Evolutionary conservation across 108 stramenopile genomes (phyloP), one percentile per base, ranked within the genome.

Genomic region (Stephanodiscus minutulus): DNA sequence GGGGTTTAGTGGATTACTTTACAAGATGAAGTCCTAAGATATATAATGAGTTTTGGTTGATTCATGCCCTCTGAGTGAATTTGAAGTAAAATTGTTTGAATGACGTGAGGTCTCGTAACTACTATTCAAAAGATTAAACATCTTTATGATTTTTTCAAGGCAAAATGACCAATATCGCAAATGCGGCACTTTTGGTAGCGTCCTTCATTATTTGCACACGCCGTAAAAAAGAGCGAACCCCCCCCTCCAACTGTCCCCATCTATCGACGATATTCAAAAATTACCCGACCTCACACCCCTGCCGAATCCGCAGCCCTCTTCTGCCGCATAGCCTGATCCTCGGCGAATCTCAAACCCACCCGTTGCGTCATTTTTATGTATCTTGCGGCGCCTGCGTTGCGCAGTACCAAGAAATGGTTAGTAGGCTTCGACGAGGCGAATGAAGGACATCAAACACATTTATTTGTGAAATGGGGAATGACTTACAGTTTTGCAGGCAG

Each of bases 361-460:
- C 94, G 64, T 69, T 95, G 91, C 7, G 94, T 91, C 91, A 91
- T 95, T 73, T 92, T 92, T 66, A 95, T 76, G 76, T 91, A 95
- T 17, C 94, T 79, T 18, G 70, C 79, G 24, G 89, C 88, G 39
- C 39, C 39, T 39, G 1, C 11, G 7, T 39, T 39, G 39, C 11
- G 39, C 39, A 11, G 5, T 8, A 39, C 1, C 39, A 11, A 63
- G 81, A 87, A 64, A 83, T 68, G 2, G 21, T 10, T 18, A 28
- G 27, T 18, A 66, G 27, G n/a, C n/a, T n/a, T n/a, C n/a, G 9
- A 25, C 50, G 12, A 18, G 8, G 33, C 13, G 54, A 66, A 53
- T n/a, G n/a, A 66, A 53, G 25, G 28, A 11, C 8, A 11, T 0
- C 7, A 39, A 8, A 39, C 9, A 39, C 35, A 35, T 35, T 39